Conservation (phyloP, 2,329 filamentous ascomycete species). For the Uncinocarpus reesii region DNA sequence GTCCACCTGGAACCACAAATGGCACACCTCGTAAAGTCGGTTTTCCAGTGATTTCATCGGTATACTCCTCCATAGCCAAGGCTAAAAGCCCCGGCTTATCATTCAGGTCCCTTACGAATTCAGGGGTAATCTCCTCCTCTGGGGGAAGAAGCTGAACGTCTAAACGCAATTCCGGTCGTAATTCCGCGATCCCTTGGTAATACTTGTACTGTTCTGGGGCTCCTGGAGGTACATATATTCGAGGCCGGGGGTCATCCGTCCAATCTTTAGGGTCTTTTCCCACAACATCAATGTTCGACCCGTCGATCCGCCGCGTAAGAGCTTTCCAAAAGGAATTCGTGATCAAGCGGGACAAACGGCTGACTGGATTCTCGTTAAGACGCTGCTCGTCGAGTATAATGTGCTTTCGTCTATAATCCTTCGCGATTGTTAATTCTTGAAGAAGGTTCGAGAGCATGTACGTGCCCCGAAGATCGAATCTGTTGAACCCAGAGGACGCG, state of each 20-base stretch:
- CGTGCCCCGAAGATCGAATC: conserved; percentile 83
- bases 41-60: conserved; percentile 56
- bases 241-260: conserved; percentile 77
- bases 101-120: conserved; percentile 74
- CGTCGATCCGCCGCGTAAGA: conserved; percentile 81
- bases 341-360: conserved; percentile 75
- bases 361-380: conserved; percentile 89
- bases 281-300: conserved; percentile 65
- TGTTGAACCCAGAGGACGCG: conserved; percentile 73
- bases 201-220: conserved; percentile 83
- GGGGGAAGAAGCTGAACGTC: conserved; percentile 69
- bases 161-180: conserved; percentile 71
- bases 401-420: conserved; percentile 79
- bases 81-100: conserved; percentile 79
- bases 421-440: conserved; percentile 85
- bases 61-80: conserved; percentile 71
- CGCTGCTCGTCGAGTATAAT: conserved; percentile 86
- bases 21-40: conserved; percentile 64
- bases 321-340: conserved; percentile 87
- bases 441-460: conserved; percentile 96
- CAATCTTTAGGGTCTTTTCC: conserved; percentile 90
- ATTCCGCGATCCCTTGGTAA: conserved; percentile 67
- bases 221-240: conserved; percentile 80
- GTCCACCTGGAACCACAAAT: conserved; percentile 92
- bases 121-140: conserved; percentile 59